phyloP scores from a whole-genome alignment of 116 monocot species.

The Posidonia oceanica region DNA sequence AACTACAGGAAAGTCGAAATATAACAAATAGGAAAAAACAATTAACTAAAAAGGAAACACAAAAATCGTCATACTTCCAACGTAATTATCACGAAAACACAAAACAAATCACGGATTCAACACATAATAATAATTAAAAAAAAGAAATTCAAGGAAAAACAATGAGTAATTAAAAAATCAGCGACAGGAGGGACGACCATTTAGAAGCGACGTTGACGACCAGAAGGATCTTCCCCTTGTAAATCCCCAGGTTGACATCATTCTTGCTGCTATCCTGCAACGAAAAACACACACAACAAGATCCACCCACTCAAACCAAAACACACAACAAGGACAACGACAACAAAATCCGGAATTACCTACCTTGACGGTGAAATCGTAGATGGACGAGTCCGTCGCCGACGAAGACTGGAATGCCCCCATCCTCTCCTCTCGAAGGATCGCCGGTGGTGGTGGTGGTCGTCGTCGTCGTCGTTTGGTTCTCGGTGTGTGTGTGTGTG shows the following conservation, averaged over 20 bases:
- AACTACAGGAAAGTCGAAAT: too few species aligned
- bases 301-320: not conserved
- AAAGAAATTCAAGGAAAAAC: too few species aligned
- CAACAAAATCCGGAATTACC: not conserved
- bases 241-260: slow-evolving; percentile 8
- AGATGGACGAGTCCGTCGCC: slow-evolving; percentile 4
- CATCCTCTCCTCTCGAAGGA: slow-evolving; percentile 2
- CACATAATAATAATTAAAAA: too few species aligned
- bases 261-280: slow-evolving; percentile 11
- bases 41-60: slow-evolving; percentile 1
- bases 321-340: not conserved
- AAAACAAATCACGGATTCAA: not conserved
- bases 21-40: not conserved
- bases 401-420: slow-evolving; percentile 13
- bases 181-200: slow-evolving; percentile 2
- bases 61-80: slow-evolving; percentile 2
- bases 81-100: not conserved
- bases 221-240: slow-evolving; percentile 16
- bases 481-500: too few species aligned
- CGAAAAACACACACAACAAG: not conserved
- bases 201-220: slow-evolving; percentile 23
- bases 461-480: too few species aligned
- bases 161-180: too few species aligned
- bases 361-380: slow-evolving; percentile 21
- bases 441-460: too few species aligned